phyloP scores from a whole-genome alignment of 805 yeast species.

The Candida ipomoeae region DNA sequence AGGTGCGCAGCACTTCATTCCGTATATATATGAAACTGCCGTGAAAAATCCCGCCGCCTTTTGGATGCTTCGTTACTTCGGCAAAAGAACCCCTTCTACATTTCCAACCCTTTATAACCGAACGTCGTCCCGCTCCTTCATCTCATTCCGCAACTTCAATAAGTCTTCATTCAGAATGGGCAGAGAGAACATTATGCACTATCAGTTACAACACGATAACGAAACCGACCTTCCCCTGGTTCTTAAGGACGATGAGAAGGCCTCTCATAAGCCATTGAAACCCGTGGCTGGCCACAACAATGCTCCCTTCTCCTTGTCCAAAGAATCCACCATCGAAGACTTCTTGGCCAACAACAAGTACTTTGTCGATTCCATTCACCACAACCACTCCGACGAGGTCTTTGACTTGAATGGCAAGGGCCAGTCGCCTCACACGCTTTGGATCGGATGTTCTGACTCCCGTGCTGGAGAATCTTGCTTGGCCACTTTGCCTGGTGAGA shows the following conservation, averaged over 20 bases:
- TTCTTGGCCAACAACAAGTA: constrained; percentile 19
- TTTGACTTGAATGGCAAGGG: constrained; percentile 20
- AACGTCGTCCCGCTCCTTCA: not conserved
- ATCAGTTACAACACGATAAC: constrained; percentile 38
- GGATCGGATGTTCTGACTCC: constrained; percentile 21
- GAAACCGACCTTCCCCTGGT: constrained; percentile 29
- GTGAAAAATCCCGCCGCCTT: not conserved
- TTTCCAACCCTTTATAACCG: not conserved
- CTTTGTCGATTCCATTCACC: constrained; percentile 18
- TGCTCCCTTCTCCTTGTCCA: constrained; percentile 45
- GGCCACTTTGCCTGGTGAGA: constrained; percentile 20
- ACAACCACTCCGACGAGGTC: constrained; percentile 18
- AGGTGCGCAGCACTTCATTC: constrained; percentile 1
- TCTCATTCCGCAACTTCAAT: not conserved
- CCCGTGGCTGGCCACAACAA: constrained; percentile 19
- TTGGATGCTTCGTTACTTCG: constrained; percentile 1
- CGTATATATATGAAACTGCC: constrained; percentile 2
- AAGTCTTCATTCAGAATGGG: constrained; percentile 27
- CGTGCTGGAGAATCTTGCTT: constrained; percentile 20
- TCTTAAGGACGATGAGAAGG: constrained; percentile 3
- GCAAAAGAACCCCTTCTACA: not conserved
- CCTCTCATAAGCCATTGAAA: constrained; percentile 10
- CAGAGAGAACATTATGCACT: constrained; percentile 37
- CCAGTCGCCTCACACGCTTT: constrained; percentile 20
- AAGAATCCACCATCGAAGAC: constrained; percentile 22